Conservation (phyloP, 2,329 filamentous ascomycete genomes). For the Didymella pinodella region DNA sequence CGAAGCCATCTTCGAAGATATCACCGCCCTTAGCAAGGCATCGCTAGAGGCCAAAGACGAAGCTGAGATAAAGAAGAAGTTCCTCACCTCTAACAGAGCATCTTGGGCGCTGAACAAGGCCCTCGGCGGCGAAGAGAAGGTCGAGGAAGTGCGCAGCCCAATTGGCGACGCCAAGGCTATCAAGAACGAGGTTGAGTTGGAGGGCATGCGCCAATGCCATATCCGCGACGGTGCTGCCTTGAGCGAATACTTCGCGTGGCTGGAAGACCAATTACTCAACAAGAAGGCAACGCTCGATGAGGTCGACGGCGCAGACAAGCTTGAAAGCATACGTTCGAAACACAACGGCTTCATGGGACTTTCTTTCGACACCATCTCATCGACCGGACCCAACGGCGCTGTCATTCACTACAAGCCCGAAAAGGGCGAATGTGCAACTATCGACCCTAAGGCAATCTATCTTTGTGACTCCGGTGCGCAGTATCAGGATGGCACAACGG, state of each 20-base stretch:
- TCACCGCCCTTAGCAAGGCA: constrained; percentile 67
- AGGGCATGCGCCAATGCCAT: constrained; percentile 94
- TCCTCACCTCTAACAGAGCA: constrained; percentile 84
- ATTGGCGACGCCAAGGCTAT: constrained; percentile 91
- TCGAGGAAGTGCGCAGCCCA: constrained; percentile 87
- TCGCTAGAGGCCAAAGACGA: constrained; percentile 46
- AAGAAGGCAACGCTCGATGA: constrained; percentile 82
- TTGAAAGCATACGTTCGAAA: constrained; percentile 76
- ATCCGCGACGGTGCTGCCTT: constrained; percentile 91
- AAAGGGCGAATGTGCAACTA: constrained; percentile 77
- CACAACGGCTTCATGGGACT: constrained; percentile 83
- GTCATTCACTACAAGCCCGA: constrained; percentile 95
- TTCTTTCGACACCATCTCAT: constrained; percentile 95
- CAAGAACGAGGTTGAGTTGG: constrained; percentile 88
- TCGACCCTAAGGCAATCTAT: constrained; percentile 87
- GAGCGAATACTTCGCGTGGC: constrained; percentile 94
- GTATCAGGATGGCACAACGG: constrained; percentile 93
- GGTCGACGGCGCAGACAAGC: constrained; percentile 88
- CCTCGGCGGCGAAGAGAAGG: constrained; percentile 82
- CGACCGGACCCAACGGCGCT: constrained; percentile 89
- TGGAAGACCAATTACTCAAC: constrained; percentile 83
- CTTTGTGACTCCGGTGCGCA: constrained; percentile 98
- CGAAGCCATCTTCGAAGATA: constrained; percentile 78
- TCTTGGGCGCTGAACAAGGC: constrained; percentile 92
- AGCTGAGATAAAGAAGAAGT: constrained; percentile 63